Base-by-base conservation (phyloP, 306 rosid genomes). In the Ormosia semicastrata region DNA sequence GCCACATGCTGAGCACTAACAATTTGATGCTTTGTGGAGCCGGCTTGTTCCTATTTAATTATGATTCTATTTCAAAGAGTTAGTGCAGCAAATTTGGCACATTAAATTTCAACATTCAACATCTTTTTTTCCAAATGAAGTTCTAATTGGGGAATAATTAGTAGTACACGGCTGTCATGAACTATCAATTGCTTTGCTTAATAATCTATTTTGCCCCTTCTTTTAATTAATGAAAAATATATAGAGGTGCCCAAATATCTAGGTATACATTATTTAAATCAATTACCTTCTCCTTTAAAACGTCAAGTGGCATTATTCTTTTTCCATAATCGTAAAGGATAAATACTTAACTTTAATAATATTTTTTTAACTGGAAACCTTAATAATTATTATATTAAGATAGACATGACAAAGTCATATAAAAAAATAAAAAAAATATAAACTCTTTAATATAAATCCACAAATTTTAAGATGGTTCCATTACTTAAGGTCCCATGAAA, bases 21-120 rank as follows among this genome's bases (percentile, higher is more conserved):
- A 67, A 86, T 44, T 82, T 33, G 85, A 81, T 83, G 81, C 82
- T 85, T 66, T 53, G 78, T 71, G 77, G 86, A 83, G 79, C 88
- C 90, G 10, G 8, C 56, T 29, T 36, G 60, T 17, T 40, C 76
- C 59, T 43, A 60, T 67, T 78, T 29, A 41, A 14, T 30, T 47
- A 57, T 82, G 75, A 84, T 81, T 84, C 72, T 83, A 59, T 65
- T 82, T 74, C 64, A 34, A 54, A 54, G 78, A 75, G 81, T 81
- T 72, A 85, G 71, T 39, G 83, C 77, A 49, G 41, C 76, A 69
- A 65, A 11, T 30, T 70, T 50, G 63, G 47, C 18, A 60, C 17
- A 59, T 68, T n/a, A 30, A 34, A 13, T 50, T 50, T 60, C 30
- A 24, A 30, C 41, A 29, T 67, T 64, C 73, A 17, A 30, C 54